Evolutionary conservation across 345 rosid genomes (phyloP), one percentile per base, ranked within the genome.

Genomic region (Eucalyptus tenuipes): DNA sequence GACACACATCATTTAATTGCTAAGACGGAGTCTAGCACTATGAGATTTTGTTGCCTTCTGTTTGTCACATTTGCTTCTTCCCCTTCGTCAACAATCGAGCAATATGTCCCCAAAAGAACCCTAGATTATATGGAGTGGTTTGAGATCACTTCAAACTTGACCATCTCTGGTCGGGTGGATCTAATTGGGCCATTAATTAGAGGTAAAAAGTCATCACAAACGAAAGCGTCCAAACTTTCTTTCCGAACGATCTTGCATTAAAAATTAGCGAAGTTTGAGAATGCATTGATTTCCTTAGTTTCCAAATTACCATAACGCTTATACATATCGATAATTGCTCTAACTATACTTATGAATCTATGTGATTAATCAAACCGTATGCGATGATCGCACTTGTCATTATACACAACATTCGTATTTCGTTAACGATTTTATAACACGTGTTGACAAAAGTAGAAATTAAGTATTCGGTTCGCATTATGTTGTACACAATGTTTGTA

Each of bases 1-100:
- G 45, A 71, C 24, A 0, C 2, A 0, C 81, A 71, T 0, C 25
- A 1, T 33, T 17, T 17, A 33, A 17, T 68, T 68, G 24, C 24
- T 68, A 17, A 68, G 13, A 33, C 0, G 2, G 24, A 33, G 4
- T 33, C 42, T 33, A 9, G 80, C 13, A 2, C 12, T 33, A 33
- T 11, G 0, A 68, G 44, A 17, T 68, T 31, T 68, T 16, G 80
- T 33, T 20, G 44, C 44, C 80, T 17, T 68, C 13, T 13, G 1
- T 71, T 33, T 71, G 0, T 18, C 44, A 9, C 81, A 1, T 33
- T 71, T 37, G 25, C 80, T 33, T 20, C 7, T 0, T 33, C 24
- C 44, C 44, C 13, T 68, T 17, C 20, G 44, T 40, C 44, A 6
- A 33, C 13, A 22, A 68, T 68, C 0, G 25, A 33, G 81, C 44